These are phyloP conservation scores for Atalantia buxifolia DNA, from an alignment of 345 rosid genomes.

Conservation along the genomic window DNA sequence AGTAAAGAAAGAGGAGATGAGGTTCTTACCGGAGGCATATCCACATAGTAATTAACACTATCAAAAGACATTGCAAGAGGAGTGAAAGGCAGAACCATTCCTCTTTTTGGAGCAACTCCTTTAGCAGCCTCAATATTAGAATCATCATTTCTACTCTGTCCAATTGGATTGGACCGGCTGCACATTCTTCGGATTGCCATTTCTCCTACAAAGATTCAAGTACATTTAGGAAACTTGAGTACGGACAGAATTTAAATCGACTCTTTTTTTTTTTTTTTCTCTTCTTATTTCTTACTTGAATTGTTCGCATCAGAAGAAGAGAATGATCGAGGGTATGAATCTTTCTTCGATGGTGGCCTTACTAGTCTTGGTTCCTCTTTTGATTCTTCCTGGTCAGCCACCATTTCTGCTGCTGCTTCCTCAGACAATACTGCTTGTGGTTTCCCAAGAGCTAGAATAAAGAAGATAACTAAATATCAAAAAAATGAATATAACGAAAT, in stretches of 20 bases:
- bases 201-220: conserved; percentile 17
- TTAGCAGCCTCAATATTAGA: conserved; percentile 30
- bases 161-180: conserved; percentile 19
- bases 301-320: conserved; percentile 40
- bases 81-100: conserved; percentile 82
- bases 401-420: conserved; percentile 43
- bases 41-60: conserved; percentile 60
- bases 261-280: not conserved
- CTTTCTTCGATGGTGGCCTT: conserved; percentile 26
- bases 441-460: conserved; percentile 57
- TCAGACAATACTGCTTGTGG: conserved; percentile 58
- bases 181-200: conserved; percentile 24
- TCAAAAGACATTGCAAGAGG: conserved; percentile 79
- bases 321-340: conserved; percentile 26
- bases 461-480: not conserved
- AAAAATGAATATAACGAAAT: not conserved
- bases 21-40: conserved; percentile 73
- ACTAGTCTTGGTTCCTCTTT: conserved; percentile 28
- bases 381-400: conserved; percentile 21
- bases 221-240: conserved; percentile 3
- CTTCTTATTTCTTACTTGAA: conserved; percentile 35
- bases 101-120: conserved; percentile 49
- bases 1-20: not conserved
- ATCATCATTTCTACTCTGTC: conserved; percentile 28
- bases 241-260: not conserved